phyloP scores from a whole-genome alignment of 345 rosid genomes.

The Eucalyptus curtisii region DNA sequence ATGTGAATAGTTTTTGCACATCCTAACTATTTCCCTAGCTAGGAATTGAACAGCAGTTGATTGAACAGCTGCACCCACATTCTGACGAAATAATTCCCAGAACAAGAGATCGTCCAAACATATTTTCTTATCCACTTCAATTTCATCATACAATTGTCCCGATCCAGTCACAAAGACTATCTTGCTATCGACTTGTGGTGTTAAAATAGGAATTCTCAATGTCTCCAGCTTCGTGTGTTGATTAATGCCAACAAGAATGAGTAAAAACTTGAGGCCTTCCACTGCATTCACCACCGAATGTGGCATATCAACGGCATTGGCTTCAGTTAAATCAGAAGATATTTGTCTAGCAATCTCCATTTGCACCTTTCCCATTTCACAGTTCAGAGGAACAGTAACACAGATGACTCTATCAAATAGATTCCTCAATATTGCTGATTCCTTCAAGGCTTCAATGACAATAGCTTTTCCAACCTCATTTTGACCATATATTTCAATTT shows the following conservation, averaged over 20 bases:
- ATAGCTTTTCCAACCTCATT: not conserved
- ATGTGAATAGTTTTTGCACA: not conserved
- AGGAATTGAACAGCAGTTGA: too few relatives aligned
- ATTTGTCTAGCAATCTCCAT: not conserved
- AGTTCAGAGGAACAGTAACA: not conserved
- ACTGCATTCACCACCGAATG: not conserved
- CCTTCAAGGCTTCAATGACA: not conserved
- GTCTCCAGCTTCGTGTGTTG: not conserved
- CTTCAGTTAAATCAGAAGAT: not conserved
- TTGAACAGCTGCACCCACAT: too few relatives aligned
- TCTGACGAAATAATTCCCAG: not conserved
- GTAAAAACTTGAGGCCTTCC: not conserved
- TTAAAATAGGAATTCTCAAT: accelerated
- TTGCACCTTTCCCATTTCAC: not conserved
- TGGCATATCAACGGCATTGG: not conserved
- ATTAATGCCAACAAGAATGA: not conserved
- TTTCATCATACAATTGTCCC: not conserved
- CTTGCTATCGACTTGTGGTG: not conserved
- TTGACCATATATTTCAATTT: not conserved
- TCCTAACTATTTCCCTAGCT: not conserved
- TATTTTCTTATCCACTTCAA: not conserved
- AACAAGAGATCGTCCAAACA: not conserved
- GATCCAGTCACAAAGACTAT: not conserved
- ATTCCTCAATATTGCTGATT: not conserved
- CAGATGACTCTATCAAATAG: not conserved